These are phyloP conservation scores for Betula pendula DNA, from an alignment of 306 rosid species.

Conservation along the genomic window DNA sequence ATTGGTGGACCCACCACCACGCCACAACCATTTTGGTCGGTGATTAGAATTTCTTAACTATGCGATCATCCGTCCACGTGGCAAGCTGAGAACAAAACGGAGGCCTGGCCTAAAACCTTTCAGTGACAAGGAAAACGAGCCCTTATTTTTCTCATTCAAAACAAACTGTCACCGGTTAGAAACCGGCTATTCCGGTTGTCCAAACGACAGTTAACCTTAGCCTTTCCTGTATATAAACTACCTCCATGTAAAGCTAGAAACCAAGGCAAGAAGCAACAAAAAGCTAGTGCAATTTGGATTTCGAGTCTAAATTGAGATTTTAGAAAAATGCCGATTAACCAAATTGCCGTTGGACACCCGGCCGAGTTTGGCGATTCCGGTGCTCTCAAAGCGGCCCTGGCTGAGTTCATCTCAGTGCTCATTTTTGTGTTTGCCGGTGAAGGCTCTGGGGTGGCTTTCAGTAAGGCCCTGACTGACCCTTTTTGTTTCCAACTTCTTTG, in stretches of 20 bases:
- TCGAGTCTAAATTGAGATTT: conserved; percentile 1
- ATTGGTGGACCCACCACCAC: conserved; percentile 37
- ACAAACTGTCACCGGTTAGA: conserved; percentile 19
- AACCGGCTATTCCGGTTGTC: conserved; percentile 31
- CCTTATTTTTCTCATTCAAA: conserved; percentile 15
- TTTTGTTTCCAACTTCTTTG: not conserved
- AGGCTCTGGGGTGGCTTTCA: conserved; percentile 75
- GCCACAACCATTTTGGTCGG: conserved; percentile 38
- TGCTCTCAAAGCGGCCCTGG: conserved; percentile 57
- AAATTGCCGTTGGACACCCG: conserved; percentile 51
- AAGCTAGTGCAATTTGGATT: not conserved
- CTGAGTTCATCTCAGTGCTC: conserved; percentile 72
- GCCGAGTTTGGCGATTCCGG: conserved; percentile 43
- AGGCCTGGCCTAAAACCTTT: conserved; percentile 38
- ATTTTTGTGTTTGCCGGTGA: conserved; percentile 74
- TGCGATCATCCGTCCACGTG: conserved; percentile 47
- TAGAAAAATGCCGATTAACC: conserved; percentile 50
- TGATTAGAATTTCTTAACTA: conserved; percentile 15
- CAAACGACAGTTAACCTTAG: conserved; percentile 6
- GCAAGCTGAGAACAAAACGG: conserved; percentile 38
- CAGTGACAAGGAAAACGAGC: conserved; percentile 11
- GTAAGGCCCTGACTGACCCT: conserved; percentile 31
- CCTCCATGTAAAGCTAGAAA: conserved; percentile 9
- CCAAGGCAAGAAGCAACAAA: not conserved
- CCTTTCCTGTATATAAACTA: conserved; percentile 33